Percentiles rank a stretch among this genome's conserved stretches.
Conservation (phyloP, 495 filamentous ascomycete species). For the Xylaria bambusicola region DNA sequence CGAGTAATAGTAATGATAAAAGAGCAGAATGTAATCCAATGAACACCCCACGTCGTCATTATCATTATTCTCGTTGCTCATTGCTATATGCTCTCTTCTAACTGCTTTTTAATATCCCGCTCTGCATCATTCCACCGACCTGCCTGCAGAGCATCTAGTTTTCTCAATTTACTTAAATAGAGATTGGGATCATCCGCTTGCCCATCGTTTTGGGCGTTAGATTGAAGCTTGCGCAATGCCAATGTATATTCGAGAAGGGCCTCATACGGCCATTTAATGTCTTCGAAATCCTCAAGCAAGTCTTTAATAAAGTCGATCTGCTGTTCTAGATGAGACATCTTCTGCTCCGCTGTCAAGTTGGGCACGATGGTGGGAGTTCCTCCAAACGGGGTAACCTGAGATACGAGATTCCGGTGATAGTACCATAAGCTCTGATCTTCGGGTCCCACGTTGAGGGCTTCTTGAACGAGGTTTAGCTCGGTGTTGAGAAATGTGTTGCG, state of each 20-base stretch:
- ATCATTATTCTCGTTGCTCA: slow-evolving; percentile 4
- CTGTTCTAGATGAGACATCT: slow-evolving; percentile 63
- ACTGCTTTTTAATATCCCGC: slow-evolving; percentile 28
- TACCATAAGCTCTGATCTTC: slow-evolving; percentile 95
- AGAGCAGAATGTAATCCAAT: no score
- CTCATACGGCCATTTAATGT: slow-evolving; percentile 81
- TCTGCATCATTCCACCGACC: slow-evolving; percentile 70
- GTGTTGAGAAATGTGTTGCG: slow-evolving; percentile 69
- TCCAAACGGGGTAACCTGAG: slow-evolving; percentile 48
- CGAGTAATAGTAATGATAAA: background rate
- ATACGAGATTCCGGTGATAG: slow-evolving; percentile 72
- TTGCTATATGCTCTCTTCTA: background rate
- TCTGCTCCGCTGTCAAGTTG: slow-evolving; percentile 60
- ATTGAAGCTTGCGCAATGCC: slow-evolving; percentile 48
- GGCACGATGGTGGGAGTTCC: slow-evolving; percentile 60
- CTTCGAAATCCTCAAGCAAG: slow-evolving; percentile 71
- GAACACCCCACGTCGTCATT: background rate
- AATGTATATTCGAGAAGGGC: slow-evolving; percentile 67
- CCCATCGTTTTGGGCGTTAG: slow-evolving; percentile 27
- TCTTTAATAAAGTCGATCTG: slow-evolving; percentile 72
- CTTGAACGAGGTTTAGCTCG: slow-evolving; percentile 74
- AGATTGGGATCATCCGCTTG: slow-evolving; percentile 51
- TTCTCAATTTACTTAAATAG: slow-evolving; percentile 66
- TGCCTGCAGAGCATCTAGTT: slow-evolving; percentile 68
- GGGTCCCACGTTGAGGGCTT: slow-evolving; percentile 79